These are phyloP conservation scores for Petasospora rhodanensis DNA, from an alignment of 1,139 yeast genomes.

Conservation along the genomic window DNA sequence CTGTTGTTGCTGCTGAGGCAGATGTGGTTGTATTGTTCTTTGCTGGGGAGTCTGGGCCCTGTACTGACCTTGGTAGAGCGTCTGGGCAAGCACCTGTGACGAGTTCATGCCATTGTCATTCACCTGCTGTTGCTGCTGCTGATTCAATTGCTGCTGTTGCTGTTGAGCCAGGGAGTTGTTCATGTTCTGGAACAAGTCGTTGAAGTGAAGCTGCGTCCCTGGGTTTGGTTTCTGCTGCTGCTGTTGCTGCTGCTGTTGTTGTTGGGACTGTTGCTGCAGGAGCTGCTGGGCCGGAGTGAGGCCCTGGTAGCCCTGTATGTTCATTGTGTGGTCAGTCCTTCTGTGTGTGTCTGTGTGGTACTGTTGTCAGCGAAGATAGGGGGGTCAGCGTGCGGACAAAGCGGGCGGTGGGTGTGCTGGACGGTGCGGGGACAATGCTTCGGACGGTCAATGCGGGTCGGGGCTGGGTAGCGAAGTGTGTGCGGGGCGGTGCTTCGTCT, in stretches of 20 bases:
- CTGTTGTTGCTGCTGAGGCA: slow-evolving; percentile 28
- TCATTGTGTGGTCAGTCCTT: slow-evolving; percentile 12
- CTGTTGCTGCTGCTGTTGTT: slow-evolving; percentile 13
- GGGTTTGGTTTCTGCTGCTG: slow-evolving; percentile 14
- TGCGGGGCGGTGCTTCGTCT: too few species aligned
- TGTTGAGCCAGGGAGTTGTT: slow-evolving; percentile 22
- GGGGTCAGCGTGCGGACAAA: too few species aligned
- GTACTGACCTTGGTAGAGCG: slow-evolving; percentile 34
- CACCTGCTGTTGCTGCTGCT: slow-evolving; percentile 4
- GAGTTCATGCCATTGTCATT: slow-evolving; percentile 24
- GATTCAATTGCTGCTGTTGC: slow-evolving; percentile 7
- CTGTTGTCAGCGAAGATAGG: too few species aligned
- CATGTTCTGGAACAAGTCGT: slow-evolving; percentile 30
- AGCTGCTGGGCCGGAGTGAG: slow-evolving; percentile 22
- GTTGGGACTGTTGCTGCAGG: slow-evolving; percentile 20
- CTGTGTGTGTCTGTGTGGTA: neutral
- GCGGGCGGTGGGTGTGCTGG: too few species aligned
- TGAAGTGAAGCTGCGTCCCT: slow-evolving; percentile 25
- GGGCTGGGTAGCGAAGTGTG: too few species aligned
- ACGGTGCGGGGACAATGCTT: too few species aligned
- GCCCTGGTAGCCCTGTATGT: slow-evolving; percentile 25
- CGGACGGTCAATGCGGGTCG: too few species aligned
- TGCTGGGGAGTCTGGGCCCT: slow-evolving; percentile 31
- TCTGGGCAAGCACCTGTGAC: slow-evolving; percentile 33
- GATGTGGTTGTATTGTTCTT: slow-evolving; percentile 31